Conservation (phyloP, 2,329 filamentous ascomycete species). For the Hypoxylon rubiginosum region DNA sequence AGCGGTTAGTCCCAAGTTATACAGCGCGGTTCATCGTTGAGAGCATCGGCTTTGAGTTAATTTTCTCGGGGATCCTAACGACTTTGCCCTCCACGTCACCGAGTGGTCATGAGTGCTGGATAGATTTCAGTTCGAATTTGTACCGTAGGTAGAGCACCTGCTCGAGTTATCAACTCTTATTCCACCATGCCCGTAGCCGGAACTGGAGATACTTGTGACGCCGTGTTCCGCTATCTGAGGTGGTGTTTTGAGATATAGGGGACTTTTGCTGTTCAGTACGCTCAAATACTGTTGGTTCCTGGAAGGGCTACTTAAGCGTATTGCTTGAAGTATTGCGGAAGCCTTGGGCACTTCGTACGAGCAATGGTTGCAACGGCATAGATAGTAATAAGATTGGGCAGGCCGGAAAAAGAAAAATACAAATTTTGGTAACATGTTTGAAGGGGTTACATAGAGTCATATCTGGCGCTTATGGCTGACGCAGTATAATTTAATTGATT, state of each 20-base stretch:
- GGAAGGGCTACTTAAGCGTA: slow-evolving; percentile 23
- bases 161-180: not conserved
- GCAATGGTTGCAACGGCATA: too few species aligned
- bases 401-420: too few species aligned
- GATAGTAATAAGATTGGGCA: too few species aligned
- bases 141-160: slow-evolving; percentile 2
- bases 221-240: not conserved
- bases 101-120: not conserved
- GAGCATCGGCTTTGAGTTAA: slow-evolving; percentile 24
- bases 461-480: too few species aligned
- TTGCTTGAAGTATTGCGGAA: slow-evolving; percentile 6
- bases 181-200: not conserved
- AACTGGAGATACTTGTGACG: not conserved
- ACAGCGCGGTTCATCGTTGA: slow-evolving; percentile 37
- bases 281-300: slow-evolving; percentile 22
- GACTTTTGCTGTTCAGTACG: not conserved
- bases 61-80: slow-evolving; percentile 6
- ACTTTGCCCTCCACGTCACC: not conserved
- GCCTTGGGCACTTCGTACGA: too few species aligned
- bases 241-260: slow-evolving; percentile 14
- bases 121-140: not conserved
- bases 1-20: too few species aligned
- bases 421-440: too few species aligned
- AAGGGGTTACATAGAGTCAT: too few species aligned
- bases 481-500: too few species aligned